These are phyloP conservation scores for Crassisporium funariophilum DNA, from an alignment of 768 basidiomycete genomes.

Conservation along the genomic window DNA sequence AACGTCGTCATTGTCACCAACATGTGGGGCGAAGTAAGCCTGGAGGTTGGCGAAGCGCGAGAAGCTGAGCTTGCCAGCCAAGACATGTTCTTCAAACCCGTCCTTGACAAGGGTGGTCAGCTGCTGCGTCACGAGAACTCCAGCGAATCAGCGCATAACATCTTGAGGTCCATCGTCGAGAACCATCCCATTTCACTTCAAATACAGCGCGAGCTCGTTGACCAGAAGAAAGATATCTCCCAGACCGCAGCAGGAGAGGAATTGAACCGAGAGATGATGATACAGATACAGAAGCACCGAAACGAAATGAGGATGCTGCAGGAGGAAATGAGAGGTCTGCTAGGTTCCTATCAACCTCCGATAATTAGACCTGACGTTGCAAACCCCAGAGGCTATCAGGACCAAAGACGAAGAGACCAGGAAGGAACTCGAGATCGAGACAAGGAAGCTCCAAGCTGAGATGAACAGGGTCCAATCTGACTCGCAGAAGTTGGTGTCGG, in stretches of 20 bases:
- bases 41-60: conserved; percentile 38
- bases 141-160: conserved; percentile 36
- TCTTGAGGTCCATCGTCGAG: conserved; percentile 43
- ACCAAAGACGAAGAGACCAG: conserved; percentile 48
- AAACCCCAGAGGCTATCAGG: conserved; percentile 42
- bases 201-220: conserved; percentile 60
- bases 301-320: conserved; percentile 47
- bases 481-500: conserved; percentile 38
- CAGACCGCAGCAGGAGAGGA: conserved; percentile 56
- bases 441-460: conserved; percentile 43
- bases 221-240: conserved; percentile 46
- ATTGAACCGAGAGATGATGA: conserved; percentile 49
- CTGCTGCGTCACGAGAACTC: conserved; percentile 44
- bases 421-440: conserved; percentile 45
- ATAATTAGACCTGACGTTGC: too few species aligned
- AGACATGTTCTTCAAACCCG: conserved; percentile 52
- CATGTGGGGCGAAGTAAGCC: conserved; percentile 49
- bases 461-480: conserved; percentile 44
- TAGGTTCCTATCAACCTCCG: too few species aligned
- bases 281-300: conserved; percentile 43
- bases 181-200: conserved; percentile 44
- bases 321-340: too few species aligned
- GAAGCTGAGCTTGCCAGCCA: conserved; percentile 43
- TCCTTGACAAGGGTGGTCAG: conserved; percentile 46
- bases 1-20: conserved; percentile 56